Conservation (phyloP, 164 flowering plant species). For the Berberis vulgaris region DNA sequence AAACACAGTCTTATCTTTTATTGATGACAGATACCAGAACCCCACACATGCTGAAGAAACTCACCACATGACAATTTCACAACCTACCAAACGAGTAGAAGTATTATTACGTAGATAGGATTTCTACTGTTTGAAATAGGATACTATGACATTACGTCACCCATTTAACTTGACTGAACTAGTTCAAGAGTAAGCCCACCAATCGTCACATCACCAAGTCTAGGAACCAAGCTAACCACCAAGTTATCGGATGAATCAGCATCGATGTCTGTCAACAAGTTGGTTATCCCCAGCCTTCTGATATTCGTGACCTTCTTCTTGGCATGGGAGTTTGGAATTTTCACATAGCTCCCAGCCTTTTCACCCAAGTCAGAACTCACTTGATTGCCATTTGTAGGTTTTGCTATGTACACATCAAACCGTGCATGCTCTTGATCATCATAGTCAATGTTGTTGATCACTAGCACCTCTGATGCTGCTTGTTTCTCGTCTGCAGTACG, state of each 20-base stretch:
- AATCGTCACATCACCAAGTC: constrained; percentile 10
- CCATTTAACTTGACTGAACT: background rate
- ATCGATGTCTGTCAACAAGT: constrained; percentile 13
- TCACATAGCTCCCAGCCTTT: constrained; percentile 15
- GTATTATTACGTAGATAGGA: too few species aligned
- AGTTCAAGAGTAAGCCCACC: constrained; percentile 5
- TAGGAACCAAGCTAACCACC: constrained; percentile 12
- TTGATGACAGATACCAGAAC: too few species aligned
- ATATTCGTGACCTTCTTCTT: background rate
- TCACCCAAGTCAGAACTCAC: constrained; percentile 10
- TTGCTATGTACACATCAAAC: constrained; percentile 1
- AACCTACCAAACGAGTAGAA: too few species aligned
- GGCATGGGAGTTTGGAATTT: constrained; percentile 7
- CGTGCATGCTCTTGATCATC: background rate
- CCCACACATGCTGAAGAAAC: too few species aligned
- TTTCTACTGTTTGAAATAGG: background rate
- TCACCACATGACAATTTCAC: too few species aligned
- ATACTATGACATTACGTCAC: background rate
- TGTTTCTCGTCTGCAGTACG: constrained; percentile 2
- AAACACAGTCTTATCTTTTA: too few species aligned
- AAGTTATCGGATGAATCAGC: constrained; percentile 7
- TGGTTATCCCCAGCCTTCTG: constrained; percentile 8
- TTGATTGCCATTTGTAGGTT: background rate
- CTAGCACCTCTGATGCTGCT: background rate
- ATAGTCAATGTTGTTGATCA: background rate